Percentiles rank a stretch among this genome's conserved stretches.
phyloP scores from a whole-genome alignment of 148 eudicot genomes.

The Polygonum aviculare region DNA sequence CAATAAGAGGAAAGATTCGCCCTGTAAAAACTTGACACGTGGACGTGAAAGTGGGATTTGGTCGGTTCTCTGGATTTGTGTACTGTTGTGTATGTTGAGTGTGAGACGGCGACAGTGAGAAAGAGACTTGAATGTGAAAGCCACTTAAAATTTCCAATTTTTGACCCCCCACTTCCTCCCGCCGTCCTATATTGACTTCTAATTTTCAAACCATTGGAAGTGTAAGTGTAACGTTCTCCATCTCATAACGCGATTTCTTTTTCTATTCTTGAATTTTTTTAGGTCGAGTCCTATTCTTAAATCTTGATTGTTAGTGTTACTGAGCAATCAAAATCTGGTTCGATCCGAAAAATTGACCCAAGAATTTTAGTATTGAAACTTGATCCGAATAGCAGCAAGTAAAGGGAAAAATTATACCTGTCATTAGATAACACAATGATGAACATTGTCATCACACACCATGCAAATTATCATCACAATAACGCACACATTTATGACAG shows the following conservation, averaged over 20 bases:
- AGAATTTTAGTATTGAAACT: too few relatives aligned
- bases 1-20: not conserved
- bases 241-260: not conserved
- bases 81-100: not conserved
- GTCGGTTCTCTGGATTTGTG: not conserved
- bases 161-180: not conserved
- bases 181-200: not conserved
- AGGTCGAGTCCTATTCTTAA: too few relatives aligned
- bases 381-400: too few relatives aligned
- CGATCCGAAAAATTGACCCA: too few relatives aligned
- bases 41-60: not conserved
- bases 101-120: not conserved
- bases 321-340: too few relatives aligned
- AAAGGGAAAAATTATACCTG: too few relatives aligned
- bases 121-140: not conserved
- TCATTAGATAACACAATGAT: too few relatives aligned
- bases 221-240: not conserved
- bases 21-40: not conserved
- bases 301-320: not conserved
- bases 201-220: not conserved
- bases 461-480: too few relatives aligned
- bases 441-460: too few relatives aligned
- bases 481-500: too few relatives aligned
- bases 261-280: too few relatives aligned
- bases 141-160: not conserved